phyloP scores from a whole-genome alignment of 2,329 filamentous ascomycete genomes.

The Penicillium sp. region DNA sequence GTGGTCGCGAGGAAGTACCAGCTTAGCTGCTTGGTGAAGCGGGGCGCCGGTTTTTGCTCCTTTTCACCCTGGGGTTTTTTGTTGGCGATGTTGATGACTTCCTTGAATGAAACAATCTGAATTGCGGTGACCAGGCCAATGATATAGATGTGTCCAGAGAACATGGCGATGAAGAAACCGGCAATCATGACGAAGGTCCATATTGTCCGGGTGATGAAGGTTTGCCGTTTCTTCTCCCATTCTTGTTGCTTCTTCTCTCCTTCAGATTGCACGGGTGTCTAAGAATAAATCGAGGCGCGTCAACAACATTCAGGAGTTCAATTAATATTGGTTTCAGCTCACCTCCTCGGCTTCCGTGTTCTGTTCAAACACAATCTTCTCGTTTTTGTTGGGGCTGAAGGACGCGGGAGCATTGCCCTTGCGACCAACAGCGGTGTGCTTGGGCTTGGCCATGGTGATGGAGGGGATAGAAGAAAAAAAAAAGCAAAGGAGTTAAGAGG shows the following conservation, averaged over 20 bases:
- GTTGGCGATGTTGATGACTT: constrained; percentile 96
- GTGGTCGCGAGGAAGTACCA: constrained; percentile 99
- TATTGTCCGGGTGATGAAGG: constrained; percentile 93
- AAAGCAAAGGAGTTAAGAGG: constrained; percentile 21
- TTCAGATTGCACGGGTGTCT: constrained; percentile 58
- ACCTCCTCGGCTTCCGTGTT: constrained; percentile 39
- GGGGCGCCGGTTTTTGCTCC: constrained; percentile 70
- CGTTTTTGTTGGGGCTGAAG: constrained; percentile 52
- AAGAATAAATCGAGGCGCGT: constrained; percentile 6
- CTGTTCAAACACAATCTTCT: constrained; percentile 33
- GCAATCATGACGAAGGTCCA: constrained; percentile 99
- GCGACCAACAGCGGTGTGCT: not conserved
- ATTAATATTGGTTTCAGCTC: constrained; percentile 1
- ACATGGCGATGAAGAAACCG: constrained; percentile 86
- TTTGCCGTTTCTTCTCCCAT: constrained; percentile 98
- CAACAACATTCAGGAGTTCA: not conserved
- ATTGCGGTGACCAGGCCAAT: constrained; percentile 88
- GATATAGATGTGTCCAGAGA: constrained; percentile 96
- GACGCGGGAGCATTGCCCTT: constrained; percentile 48
- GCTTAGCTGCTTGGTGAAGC: constrained; percentile 93
- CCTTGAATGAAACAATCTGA: constrained; percentile 97
- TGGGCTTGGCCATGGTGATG: constrained; percentile 51
- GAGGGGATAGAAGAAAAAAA: constrained; percentile 11
- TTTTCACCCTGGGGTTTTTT: not conserved
- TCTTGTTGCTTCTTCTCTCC: constrained; percentile 97